phyloP scores from a whole-genome alignment of 331 rosid species.

The Ulmus americana region DNA sequence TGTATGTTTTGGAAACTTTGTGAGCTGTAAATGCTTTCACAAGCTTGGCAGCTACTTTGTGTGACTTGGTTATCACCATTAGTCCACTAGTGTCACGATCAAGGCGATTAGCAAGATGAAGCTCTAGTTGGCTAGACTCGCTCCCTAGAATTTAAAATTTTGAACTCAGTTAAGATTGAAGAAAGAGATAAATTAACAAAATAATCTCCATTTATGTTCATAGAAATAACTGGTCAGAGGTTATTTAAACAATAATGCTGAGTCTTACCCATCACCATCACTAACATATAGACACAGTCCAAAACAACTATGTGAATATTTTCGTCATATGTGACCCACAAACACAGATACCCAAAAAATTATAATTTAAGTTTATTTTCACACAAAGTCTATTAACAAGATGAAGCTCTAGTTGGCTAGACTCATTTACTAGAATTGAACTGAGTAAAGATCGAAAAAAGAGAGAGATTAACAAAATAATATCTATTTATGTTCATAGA shows the following conservation, averaged over 20 bases:
- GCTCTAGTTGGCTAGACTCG: slow-evolving; percentile 34
- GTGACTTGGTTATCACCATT: slow-evolving; percentile 68
- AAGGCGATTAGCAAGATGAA: slow-evolving; percentile 83
- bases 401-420: slow-evolving; percentile 47
- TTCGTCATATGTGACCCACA: too few species aligned
- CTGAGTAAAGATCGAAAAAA: slow-evolving; percentile 7
- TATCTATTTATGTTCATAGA: neutral
- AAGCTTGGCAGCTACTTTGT: slow-evolving; percentile 75
- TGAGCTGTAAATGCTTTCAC: slow-evolving; percentile 77
- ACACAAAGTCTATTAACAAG: slow-evolving; percentile 63
- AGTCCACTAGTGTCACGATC: slow-evolving; percentile 85
- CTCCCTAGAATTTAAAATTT: slow-evolving; percentile 28
- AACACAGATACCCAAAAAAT: too few species aligned
- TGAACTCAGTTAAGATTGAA: slow-evolving; percentile 9
- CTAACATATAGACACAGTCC: too few species aligned
- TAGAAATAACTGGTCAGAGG: neutral
- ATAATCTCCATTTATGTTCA: neutral
- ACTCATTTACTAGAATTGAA: slow-evolving; percentile 30
- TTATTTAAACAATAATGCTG: too few species aligned
- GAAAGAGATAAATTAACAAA: neutral
- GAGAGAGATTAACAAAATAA: neutral
- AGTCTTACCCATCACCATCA: too few species aligned
- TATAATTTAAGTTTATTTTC: too few species aligned
- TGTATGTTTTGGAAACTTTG: slow-evolving; percentile 60
- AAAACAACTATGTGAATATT: too few species aligned